Evolutionary conservation across 768 basidiomycete genomes (phyloP), one percentile per base, ranked within the genome.

Genomic region (Pleurotus platypus): DNA sequence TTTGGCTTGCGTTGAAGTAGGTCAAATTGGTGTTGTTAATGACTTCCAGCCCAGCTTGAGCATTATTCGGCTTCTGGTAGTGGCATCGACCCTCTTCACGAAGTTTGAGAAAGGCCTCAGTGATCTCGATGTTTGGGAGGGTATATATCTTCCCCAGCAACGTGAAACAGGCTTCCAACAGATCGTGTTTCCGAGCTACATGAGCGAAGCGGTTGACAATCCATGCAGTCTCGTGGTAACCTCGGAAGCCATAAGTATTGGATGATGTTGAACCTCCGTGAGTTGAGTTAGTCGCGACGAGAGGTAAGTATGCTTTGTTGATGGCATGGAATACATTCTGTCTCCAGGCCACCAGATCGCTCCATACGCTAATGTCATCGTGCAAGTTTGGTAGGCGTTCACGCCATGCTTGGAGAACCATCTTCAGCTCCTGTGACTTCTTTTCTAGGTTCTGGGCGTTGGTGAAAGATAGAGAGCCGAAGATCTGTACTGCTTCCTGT

Each of bases 201-300:
- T 99, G 96, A 7, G 97, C 97, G 67, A 99, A 98, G 13, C 97
- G 89, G 69, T 99, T 99, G 76, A 98, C 98, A 67, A 97, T 98
- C 97, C 97, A 99, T 5, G 97, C 97, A 0, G 94, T 98, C 75
- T 99, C 97, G 67, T 99, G 97, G 70, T 92, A 98, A 6, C 97
- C 97, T 50, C 97, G 84, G 68, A 93, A 98, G 5, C 94, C 96
- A 66, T 86, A 90, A 1, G 92, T 94, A 57, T 86, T 91, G 42
- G 86, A 75, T 58, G 81, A 89, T 15, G 82, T 68, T 11, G 79
- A 73, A 45, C 76, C 78, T 42, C 76, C 75, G 22, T 73, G 72
- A 62, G 84, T 83, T 58, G 78, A 81, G 37, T 75, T 77, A 5
- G 74, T 78, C 5, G 75, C 75, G 56, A 98, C 94, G 46, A 99